phyloP scores from a whole-genome alignment of 2,329 filamentous ascomycete genomes.

The Trichoderma atroviride region DNA sequence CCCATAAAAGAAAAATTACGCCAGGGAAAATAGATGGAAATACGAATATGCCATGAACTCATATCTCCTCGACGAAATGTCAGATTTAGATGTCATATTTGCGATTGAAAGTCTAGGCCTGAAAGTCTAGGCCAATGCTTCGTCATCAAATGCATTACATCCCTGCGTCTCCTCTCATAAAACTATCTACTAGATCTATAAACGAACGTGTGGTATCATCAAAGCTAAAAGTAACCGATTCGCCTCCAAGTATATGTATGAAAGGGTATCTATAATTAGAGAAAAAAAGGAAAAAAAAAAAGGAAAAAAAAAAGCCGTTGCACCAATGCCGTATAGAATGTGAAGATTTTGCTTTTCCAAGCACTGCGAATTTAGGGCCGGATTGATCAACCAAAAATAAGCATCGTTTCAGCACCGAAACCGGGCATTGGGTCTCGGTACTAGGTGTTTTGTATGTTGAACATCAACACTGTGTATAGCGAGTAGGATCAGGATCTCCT shows the following conservation, averaged over 20 bases:
- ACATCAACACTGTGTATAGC: neutral
- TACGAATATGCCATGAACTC: neutral
- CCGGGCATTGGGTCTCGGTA: neutral
- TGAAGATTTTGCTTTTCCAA: neutral
- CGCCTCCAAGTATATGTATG: constrained; percentile 12
- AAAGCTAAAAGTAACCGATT: constrained; percentile 11
- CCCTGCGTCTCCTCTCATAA: neutral
- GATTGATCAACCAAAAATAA: neutral
- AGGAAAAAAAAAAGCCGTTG: neutral
- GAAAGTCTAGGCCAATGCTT: neutral
- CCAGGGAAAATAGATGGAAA: neutral
- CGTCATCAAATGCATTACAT: neutral
- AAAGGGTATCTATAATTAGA: constrained; percentile 14
- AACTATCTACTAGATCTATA: neutral
- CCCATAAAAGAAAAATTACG: too few species aligned
- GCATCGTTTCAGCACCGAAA: neutral
- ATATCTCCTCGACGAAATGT: neutral
- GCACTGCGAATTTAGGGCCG: neutral
- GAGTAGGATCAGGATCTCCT: neutral
- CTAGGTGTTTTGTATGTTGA: neutral
- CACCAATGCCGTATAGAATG: constrained; percentile 12
- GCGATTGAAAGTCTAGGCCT: neutral
- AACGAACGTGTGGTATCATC: constrained; percentile 24
- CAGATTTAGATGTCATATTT: neutral
- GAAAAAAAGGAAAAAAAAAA: neutral